Evolutionary conservation across 2,329 filamentous ascomycete species (phyloP).

Genomic region (Paecilomyces sp.): DNA sequence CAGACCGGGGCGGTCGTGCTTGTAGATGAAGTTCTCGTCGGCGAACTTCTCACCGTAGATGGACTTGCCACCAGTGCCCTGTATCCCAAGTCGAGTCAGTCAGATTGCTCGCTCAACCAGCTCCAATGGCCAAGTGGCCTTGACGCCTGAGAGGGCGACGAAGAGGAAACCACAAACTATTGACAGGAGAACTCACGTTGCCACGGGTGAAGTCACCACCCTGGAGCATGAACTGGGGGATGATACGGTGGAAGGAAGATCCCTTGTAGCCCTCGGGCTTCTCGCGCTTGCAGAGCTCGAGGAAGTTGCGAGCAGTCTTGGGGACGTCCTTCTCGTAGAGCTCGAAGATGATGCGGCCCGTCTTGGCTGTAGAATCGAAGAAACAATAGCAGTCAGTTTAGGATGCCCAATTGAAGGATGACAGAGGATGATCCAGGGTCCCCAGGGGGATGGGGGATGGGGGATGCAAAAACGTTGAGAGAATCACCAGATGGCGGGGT

Average conservation of each 20-base stretch:
- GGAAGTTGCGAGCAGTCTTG: constrained; percentile 83
- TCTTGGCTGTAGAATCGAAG: constrained; percentile 50
- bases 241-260: constrained; percentile 87
- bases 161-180: neutral
- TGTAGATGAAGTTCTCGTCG: constrained; percentile 81
- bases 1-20: constrained; percentile 68
- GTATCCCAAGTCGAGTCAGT: constrained; percentile 1
- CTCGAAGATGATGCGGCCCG: constrained; percentile 77
- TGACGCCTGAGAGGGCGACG: neutral
- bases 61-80: constrained; percentile 88
- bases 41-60: constrained; percentile 94
- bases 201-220: constrained; percentile 90
- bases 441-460: constrained; percentile 5
- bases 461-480: neutral
- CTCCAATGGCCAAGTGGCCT: neutral
- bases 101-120: neutral
- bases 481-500: constrained; percentile 5
- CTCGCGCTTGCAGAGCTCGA: constrained; percentile 70
- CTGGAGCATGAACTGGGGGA: constrained; percentile 91
- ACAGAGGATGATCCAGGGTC: constrained; percentile 3
- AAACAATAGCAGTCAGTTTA: constrained; percentile 15
- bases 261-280: constrained; percentile 77
- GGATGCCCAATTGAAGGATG: constrained; percentile 4
- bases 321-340: constrained; percentile 82
- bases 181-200: constrained; percentile 57